Percentiles rank a stretch among this genome's conserved stretches.
Conservation (phyloP, 2,329 filamentous ascomycete genomes). For the Chalara sp. region DNA sequence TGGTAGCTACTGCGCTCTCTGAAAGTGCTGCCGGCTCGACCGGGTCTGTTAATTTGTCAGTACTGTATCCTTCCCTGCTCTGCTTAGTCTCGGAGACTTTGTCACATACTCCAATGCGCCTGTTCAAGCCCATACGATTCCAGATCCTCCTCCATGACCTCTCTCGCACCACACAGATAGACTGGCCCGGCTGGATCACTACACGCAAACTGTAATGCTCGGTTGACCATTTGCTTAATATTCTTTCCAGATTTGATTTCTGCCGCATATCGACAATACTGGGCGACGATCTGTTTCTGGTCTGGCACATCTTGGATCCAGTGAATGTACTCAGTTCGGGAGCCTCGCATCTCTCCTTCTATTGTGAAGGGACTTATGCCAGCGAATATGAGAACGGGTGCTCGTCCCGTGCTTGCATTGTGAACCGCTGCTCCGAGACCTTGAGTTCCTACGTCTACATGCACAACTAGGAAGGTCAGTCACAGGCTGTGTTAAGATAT, state of each 20-base stretch:
- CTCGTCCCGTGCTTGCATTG: conserved; percentile 64
- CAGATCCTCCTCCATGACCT: conserved; percentile 67
- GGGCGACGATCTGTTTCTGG: conserved; percentile 64
- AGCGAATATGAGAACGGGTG: conserved; percentile 65
- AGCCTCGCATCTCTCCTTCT: conserved; percentile 64
- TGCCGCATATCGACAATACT: conserved; percentile 65
- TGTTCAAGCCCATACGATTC: conserved; percentile 52
- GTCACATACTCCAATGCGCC: conserved; percentile 43
- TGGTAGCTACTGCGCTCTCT: conserved; percentile 44
- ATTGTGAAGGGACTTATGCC: conserved; percentile 67
- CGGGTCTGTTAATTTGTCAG: conserved; percentile 21
- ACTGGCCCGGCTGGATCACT: conserved; percentile 64
- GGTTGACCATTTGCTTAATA: conserved; percentile 68
- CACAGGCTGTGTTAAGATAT: background rate
- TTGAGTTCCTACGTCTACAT: conserved; percentile 74
- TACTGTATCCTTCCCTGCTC: no score
- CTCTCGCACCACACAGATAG: conserved; percentile 60
- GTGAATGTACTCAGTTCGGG: conserved; percentile 69
- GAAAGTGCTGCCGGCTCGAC: conserved; percentile 52
- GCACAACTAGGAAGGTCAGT: conserved; percentile 40
- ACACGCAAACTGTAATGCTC: conserved; percentile 64
- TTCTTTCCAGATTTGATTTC: conserved; percentile 69
- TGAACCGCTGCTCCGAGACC: conserved; percentile 60
- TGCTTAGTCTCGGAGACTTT: background rate
- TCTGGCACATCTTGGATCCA: conserved; percentile 75